A percentile compares a stretch with the other conserved stretches of the same genome.
These are phyloP conservation scores for Galeopsis tetrahit DNA, from an alignment of 257 asterid genomes.

Conservation along the genomic window DNA sequence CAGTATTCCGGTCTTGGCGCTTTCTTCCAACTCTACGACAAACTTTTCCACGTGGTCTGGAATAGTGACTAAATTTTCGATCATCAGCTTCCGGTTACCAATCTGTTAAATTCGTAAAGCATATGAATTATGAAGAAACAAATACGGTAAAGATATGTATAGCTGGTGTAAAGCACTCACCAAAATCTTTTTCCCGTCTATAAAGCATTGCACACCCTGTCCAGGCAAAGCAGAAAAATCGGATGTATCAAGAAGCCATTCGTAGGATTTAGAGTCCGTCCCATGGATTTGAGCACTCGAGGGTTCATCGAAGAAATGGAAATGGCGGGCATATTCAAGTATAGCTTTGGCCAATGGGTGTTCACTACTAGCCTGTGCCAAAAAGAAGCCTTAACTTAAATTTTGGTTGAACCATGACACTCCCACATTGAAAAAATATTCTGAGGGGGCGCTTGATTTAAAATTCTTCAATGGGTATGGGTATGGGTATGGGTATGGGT, in stretches of 20 bases:
- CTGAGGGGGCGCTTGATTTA: background rate
- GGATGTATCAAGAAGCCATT: conserved; percentile 83
- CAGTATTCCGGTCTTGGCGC: conserved; percentile 89
- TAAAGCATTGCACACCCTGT: conserved; percentile 82
- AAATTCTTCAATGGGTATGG: too few relatives aligned
- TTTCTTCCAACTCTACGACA: conserved; percentile 87
- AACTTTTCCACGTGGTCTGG: conserved; percentile 67
- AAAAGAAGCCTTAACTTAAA: conserved; percentile 22
- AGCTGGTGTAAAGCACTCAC: conserved; percentile 52
- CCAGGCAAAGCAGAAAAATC: conserved; percentile 92
- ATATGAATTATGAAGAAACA: background rate
- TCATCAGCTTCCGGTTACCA: conserved; percentile 88
- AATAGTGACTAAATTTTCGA: conserved; percentile 58
- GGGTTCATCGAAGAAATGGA: conserved; percentile 84
- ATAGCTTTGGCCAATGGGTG: conserved; percentile 96
- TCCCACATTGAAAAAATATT: background rate
- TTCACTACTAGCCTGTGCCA: conserved; percentile 88
- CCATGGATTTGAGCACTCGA: conserved; percentile 46
- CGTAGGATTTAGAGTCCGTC: conserved; percentile 57
- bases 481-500: too few relatives aligned
- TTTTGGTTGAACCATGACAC: background rate
- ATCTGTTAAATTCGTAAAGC: conserved; percentile 49
- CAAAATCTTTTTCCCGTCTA: conserved; percentile 71
- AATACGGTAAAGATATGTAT: background rate
- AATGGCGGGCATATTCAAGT: conserved; percentile 89